Conservation (phyloP, 208 protist species). For the Naegleria gruberi region DNA sequence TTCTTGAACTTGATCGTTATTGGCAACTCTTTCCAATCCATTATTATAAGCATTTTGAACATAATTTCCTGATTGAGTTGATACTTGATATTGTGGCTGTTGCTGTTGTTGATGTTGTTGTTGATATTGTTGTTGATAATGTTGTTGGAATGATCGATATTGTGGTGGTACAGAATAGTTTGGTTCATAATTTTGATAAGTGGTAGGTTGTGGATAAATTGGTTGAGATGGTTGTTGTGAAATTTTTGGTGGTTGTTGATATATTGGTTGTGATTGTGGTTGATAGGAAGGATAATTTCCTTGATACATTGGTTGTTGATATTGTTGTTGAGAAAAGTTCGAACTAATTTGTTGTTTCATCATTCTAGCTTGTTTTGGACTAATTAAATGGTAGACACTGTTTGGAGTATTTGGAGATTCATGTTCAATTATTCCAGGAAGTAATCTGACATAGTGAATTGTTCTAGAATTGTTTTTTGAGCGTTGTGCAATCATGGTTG, state of each 20-base stretch:
- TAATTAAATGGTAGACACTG: background rate
- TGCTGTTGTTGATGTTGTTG: background rate
- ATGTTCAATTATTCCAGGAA: background rate
- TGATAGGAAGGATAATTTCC: background rate
- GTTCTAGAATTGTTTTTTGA: background rate
- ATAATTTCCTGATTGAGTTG: background rate
- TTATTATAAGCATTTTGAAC: background rate
- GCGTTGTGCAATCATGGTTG: background rate
- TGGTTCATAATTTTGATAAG: too few species aligned
- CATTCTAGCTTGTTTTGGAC: background rate
- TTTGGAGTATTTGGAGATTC: background rate
- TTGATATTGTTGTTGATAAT: background rate
- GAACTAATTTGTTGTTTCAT: background rate
- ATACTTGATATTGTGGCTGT: background rate
- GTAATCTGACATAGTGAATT: background rate
- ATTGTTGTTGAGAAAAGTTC: background rate
- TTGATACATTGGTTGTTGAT: background rate
- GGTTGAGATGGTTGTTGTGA: background rate
- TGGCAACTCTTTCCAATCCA: background rate
- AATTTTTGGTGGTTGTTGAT: too few species aligned
- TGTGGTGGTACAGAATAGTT: too few species aligned
- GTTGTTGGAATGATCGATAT: too few species aligned
- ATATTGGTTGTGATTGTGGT: background rate
- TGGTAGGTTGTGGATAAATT: background rate
- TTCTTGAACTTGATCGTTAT: constrained; percentile 1